Conservation (phyloP, 139 green algal genomes). For the Chlorella sp. region DNA sequence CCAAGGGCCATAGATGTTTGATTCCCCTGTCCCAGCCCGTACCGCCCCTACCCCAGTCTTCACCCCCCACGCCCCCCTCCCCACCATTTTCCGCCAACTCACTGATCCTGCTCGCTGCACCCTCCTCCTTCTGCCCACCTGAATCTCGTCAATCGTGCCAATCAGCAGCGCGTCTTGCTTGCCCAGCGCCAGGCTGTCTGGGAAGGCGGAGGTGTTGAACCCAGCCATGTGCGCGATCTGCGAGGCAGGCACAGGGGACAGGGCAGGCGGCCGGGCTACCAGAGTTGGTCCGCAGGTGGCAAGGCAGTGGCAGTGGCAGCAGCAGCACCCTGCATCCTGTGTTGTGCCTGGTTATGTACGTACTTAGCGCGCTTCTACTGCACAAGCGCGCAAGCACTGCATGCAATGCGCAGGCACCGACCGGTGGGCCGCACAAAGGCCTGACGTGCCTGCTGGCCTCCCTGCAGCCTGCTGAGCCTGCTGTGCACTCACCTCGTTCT, state of each 20-base stretch:
- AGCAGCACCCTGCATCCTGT: no score
- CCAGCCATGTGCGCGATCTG: conserved; percentile 84
- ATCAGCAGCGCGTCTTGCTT: conserved; percentile 85
- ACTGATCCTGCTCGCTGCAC: no score
- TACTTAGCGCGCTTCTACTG: no score
- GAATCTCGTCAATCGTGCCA: conserved; percentile 89
- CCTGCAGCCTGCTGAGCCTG: no score
- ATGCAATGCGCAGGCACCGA: neutral
- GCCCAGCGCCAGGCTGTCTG: conserved; percentile 83
- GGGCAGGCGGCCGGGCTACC: conserved; percentile 29
- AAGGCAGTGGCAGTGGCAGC: conserved; percentile 51
- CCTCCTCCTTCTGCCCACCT: neutral
- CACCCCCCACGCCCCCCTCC: no score
- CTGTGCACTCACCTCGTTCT: conserved; percentile 76
- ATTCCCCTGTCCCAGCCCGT: no score
- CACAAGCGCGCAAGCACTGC: no score
- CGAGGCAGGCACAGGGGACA: neutral
- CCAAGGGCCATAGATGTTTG: no score
- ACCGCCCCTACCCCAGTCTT: no score
- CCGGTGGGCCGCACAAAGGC: neutral
- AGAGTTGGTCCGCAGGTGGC: conserved; percentile 79
- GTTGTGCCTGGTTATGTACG: no score
- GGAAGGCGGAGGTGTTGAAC: conserved; percentile 83
- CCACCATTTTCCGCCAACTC: no score
- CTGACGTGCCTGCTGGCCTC: no score